A percentile compares a stretch with the other conserved stretches of the same genome.
Conservation (phyloP, 2,329 filamentous ascomycete species). For the Colletotrichum tamarilloi region DNA sequence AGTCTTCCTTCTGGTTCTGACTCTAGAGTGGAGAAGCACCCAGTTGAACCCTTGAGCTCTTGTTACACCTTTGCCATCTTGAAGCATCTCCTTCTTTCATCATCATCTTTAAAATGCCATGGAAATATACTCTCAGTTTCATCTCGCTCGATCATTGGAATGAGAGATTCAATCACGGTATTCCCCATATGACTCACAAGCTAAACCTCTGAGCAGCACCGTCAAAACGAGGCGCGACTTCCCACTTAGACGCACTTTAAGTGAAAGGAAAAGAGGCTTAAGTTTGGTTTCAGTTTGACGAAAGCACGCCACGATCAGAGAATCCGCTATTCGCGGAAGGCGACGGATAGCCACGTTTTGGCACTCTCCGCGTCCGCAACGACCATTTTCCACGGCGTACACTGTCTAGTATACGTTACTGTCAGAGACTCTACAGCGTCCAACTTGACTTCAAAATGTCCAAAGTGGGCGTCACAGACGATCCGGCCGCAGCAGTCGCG, state of each 20-base stretch:
- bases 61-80: background rate
- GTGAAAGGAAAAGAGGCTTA: too few species aligned
- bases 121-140: too few species aligned
- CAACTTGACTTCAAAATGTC: background rate
- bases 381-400: too few species aligned
- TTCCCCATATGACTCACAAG: background rate
- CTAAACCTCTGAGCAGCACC: background rate
- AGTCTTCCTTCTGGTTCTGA: background rate
- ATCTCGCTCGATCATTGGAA: background rate
- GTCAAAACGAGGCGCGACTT: background rate
- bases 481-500: conserved; percentile 33
- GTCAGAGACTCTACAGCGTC: too few species aligned
- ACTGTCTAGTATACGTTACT: too few species aligned
- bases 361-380: too few species aligned
- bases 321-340: too few species aligned
- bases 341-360: too few species aligned
- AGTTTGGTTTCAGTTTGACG: fast-evolving
- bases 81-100: background rate
- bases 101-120: background rate
- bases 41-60: background rate
- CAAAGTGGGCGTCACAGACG: background rate
- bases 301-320: too few species aligned
- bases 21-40: background rate
- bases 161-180: background rate
- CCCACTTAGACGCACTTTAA: too few species aligned